A percentile compares a stretch with the other conserved stretches of the same genome.
phyloP scores from a whole-genome alignment of 1,284 basidiomycete genomes.

The Puccinia hordei region DNA sequence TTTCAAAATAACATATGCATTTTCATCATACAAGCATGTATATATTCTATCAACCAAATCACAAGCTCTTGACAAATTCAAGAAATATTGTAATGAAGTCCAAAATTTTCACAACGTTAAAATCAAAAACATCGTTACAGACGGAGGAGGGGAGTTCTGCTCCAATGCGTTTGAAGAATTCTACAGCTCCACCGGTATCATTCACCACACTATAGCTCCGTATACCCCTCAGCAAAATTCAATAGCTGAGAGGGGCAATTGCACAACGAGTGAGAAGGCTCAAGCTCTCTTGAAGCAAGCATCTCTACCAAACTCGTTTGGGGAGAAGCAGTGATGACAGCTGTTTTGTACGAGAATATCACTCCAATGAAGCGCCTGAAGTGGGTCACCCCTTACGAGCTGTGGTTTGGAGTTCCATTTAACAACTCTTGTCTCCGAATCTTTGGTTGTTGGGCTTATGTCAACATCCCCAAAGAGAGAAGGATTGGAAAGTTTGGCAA shows the following conservation, averaged over 20 bases:
- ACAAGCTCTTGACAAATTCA: not conserved
- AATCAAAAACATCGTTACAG: not conserved
- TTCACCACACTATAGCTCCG: not conserved
- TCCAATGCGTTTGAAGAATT: not conserved
- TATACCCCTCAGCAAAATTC: conserved; percentile 60
- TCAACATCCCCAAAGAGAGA: conserved; percentile 23
- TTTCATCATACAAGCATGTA: conserved; percentile 5
- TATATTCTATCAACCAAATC: conserved; percentile 18
- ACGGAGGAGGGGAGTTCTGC: not conserved
- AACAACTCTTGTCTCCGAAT: not conserved
- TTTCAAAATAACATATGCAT: conserved; percentile 21
- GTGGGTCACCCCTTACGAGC: not conserved
- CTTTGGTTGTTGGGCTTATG: conserved; percentile 14
- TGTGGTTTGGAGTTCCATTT: not conserved
- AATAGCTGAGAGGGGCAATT: conserved; percentile 56
- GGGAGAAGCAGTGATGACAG: not conserved
- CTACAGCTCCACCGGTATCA: not conserved
- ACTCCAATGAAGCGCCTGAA: conserved; percentile 11
- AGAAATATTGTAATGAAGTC: not conserved
- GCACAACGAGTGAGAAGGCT: conserved; percentile 52
- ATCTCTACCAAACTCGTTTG: not conserved
- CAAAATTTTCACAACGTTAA: not conserved
- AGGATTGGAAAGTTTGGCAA: not conserved
- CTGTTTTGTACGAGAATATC: conserved; percentile 8
- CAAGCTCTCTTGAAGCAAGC: not conserved